phyloP scores from a whole-genome alignment of 164 flowering plant genomes.

The Cinnamomum micranthum region DNA sequence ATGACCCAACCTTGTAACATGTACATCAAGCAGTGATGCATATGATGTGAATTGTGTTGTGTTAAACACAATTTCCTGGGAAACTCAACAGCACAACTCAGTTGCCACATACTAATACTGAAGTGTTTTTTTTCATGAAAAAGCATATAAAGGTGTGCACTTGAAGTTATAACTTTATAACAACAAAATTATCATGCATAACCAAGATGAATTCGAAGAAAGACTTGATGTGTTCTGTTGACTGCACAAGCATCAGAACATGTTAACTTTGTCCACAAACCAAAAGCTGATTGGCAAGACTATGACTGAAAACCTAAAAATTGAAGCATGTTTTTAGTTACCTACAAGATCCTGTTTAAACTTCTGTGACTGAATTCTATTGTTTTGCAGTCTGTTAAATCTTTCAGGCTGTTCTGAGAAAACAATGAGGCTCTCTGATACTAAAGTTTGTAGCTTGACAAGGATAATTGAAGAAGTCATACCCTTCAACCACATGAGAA shows the following conservation, averaged over 20 bases:
- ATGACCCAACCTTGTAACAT: too few species aligned
- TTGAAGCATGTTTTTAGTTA: too few species aligned
- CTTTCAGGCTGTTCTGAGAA: conserved; percentile 60
- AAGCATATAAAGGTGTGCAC: not conserved
- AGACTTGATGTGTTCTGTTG: too few species aligned
- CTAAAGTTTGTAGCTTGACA: not conserved
- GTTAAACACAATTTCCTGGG: not conserved
- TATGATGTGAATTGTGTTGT: not conserved
- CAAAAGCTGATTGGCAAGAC: too few species aligned
- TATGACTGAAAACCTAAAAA: too few species aligned
- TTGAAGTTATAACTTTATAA: too few species aligned
- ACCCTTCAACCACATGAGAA: not conserved
- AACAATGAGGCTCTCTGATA: not conserved
- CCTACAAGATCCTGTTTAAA: not conserved
- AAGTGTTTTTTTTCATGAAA: not conserved
- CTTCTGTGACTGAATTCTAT: not conserved
- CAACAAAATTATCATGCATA: too few species aligned
- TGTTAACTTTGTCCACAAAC: too few species aligned
- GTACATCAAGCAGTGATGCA: not conserved
- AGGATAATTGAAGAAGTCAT: not conserved
- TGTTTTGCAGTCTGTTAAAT: conserved; percentile 58
- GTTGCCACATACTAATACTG: too few species aligned
- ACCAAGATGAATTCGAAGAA: too few species aligned
- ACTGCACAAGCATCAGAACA: too few species aligned
- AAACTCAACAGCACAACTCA: too few species aligned